Base-by-base conservation (phyloP, 306 rosid genomes). In the Cicer cuneatum region DNA sequence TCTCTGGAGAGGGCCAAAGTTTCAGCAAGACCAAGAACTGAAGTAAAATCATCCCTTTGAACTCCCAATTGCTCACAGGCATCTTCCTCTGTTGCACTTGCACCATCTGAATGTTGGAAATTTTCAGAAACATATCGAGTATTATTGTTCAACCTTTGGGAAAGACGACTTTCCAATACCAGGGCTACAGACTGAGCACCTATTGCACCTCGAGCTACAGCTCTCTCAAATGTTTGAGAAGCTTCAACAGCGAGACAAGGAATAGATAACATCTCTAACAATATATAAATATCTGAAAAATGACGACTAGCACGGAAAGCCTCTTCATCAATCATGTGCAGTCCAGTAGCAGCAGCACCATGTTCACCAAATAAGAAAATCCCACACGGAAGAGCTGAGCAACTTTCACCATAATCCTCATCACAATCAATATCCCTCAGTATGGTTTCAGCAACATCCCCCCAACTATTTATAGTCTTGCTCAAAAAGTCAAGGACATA, bases 221-320 rank as follows among this genome's bases (percentile, higher is more conserved):
- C 93, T 89, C 93, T 90, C 88, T 95, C 99, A 83, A 95, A 92
- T 62, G 93, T 90, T 84, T 95, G 98, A 56, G 98, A 87, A 40
- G 98, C 97, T 87, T 95, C 99, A 66, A 88, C 90, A 45, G 96
- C 97, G 77, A 95, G 92, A 75, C 98, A 90, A 63, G 98, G 99
- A 81, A 95, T 90, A 8, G 99, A 92, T 82, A 95, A 74, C 98
- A 95, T 92, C 87, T 95, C 99, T 67, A 90, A 75, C 73, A 95
- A 81, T 75, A 92, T 81, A 78, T 89, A 92, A 72, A 90, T 87
- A 83, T 95, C 99, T 72, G 98, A 89, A 87, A 90, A 95, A 82
- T 86, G 85, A 71, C 75, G 69, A 83, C 87, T 69, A 74, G 90
- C 80, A 54, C 37, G 87, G 72, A 87, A 83, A 81, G 89, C 85